Evolutionary conservation across 257 asterid genomes (phyloP), one percentile per base, ranked within the genome.

Genomic region (Ocimum tenuiflorum): DNA sequence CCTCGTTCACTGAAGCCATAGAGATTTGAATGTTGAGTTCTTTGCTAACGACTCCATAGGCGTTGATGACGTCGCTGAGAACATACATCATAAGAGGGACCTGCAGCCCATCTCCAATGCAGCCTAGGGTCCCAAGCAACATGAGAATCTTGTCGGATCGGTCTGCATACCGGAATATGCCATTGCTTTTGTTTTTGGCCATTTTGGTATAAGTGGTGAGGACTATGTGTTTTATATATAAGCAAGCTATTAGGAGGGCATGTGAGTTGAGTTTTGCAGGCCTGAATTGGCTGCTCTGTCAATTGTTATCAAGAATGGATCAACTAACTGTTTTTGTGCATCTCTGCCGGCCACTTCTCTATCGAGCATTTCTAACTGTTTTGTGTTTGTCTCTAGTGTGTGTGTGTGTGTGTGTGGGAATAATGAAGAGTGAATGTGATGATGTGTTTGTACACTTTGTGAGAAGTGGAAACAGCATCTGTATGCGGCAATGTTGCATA

Each of bases 31-130:
- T 29, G 23, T 59, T 55, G 14, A 72, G 81, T 6, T 66, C 63
- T 33, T 57, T 57, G 47, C 46, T 57, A 17, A 57, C 31, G 9
- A 17, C 53, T 42, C 89, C 96, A 49, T 81, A 89, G 12, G 82
- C 79, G 31, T 89, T 89, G 73, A 89, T 89, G 0, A 87, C 94
- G 24, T 60, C 72, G 60, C 96, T 89, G 13, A 89, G 88, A 29
- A 89, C 87, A 64, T 67, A 89, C 96, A 89, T 89, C 79, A 52
- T 85, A 11, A 89, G 85, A 24, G 96, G 95, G 71, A 89, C 63
- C 63, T 89, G 96, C 69, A 89, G 36, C n/a, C 96, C 96, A 83
- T 89, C 96, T 72, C 96, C 96, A 15, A 89, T 80, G 78, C 96
- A 83, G 6, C 96, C 96, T 64, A 89, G 60, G 8, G 88, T 80